Percentiles rank a stretch among this genome's conserved stretches.
phyloP scores from a whole-genome alignment of 164 flowering plant species.

The Stephania cephalantha region DNA sequence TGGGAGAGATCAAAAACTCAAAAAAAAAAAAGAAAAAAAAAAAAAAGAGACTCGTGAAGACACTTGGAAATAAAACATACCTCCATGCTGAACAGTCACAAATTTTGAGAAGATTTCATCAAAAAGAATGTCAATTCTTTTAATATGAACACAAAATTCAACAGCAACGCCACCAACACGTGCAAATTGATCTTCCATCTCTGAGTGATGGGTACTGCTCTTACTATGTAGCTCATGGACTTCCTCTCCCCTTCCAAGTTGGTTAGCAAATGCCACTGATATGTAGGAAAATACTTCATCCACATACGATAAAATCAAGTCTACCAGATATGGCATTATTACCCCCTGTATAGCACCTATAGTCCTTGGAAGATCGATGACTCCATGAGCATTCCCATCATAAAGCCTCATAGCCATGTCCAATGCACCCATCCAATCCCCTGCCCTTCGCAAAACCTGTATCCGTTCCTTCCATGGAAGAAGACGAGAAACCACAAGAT shows the following conservation, averaged over 20 bases:
- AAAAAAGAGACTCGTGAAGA: too few species aligned
- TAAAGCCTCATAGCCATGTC: conserved; percentile 94
- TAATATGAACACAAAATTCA: conserved; percentile 90
- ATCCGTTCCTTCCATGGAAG: conserved; percentile 97
- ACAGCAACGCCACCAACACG: conserved; percentile 99
- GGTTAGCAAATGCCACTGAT: conserved; percentile 78
- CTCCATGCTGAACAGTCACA: conserved; percentile 76
- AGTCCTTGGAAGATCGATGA: conserved; percentile 85
- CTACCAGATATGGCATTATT: conserved; percentile 77
- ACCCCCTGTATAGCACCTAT: conserved; percentile 55
- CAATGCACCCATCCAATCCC: conserved; percentile 99
- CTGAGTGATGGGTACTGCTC: conserved; percentile 40
- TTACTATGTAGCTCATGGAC: conserved; percentile 26
- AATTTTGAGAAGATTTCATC: conserved; percentile 82
- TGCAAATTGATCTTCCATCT: conserved; percentile 83
- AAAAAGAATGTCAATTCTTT: conserved; percentile 82
- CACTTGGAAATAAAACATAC: conserved; percentile 27
- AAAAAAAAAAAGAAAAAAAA: background rate
- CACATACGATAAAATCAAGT: conserved; percentile 76
- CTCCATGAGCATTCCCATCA: conserved; percentile 95
- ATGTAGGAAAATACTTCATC: conserved; percentile 97
- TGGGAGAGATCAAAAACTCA: background rate
- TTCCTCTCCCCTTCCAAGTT: conserved; percentile 46
- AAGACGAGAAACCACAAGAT: conserved; percentile 79
- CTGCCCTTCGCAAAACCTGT: conserved; percentile 83